Base-by-base conservation (phyloP, 352 stramenopile species). In the Phytophthora foliorum region DNA sequence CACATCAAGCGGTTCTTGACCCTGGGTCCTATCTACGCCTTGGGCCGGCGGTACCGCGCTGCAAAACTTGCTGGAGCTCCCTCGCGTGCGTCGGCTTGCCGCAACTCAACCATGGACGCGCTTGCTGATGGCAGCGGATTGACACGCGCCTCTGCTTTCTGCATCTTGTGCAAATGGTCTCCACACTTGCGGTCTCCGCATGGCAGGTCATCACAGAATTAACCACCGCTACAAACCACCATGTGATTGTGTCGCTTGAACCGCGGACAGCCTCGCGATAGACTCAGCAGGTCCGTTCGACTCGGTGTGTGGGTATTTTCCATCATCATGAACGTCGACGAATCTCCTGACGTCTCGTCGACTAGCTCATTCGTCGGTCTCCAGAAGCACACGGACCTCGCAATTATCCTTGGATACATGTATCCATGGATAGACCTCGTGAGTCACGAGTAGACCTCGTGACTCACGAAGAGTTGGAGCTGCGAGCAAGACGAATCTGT, bases 1-100 rank as follows among this genome's bases (percentile, higher is more conserved):
- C 63, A 49, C 46, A 70, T 66, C 63, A 58, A 6, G 27, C 25
- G 24, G 58, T 49, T 29, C 44, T 64, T 70, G 53, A 46, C 27
- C 31, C n/a, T 25, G n/a, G 50, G 41, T 17, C 24, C 61, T n/a
- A n/a, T n/a, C n/a, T n/a, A n/a, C n/a, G n/a, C n/a, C n/a, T n/a
- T n/a, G n/a, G n/a, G n/a, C n/a, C n/a, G n/a, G n/a, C n/a, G n/a
- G n/a, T n/a, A n/a, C n/a, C 32, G 34, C 9, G 17, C 39, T 22
- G 11, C 24, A 41, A 22, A 57, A 39, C 17, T 45, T 46, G 21
- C n/a, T 46, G 1, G n/a, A n/a, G n/a, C n/a, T n/a, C n/a, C n/a
- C n/a, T n/a, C n/a, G 31, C 29, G 44, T 48, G 27, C 24, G 22
- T 39, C 41, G 29, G 6, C 17, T 34, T 25, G 21, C 17, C 56